Conservation (phyloP, 1,284 basidiomycete species). For the Ustilago trichophora region DNA sequence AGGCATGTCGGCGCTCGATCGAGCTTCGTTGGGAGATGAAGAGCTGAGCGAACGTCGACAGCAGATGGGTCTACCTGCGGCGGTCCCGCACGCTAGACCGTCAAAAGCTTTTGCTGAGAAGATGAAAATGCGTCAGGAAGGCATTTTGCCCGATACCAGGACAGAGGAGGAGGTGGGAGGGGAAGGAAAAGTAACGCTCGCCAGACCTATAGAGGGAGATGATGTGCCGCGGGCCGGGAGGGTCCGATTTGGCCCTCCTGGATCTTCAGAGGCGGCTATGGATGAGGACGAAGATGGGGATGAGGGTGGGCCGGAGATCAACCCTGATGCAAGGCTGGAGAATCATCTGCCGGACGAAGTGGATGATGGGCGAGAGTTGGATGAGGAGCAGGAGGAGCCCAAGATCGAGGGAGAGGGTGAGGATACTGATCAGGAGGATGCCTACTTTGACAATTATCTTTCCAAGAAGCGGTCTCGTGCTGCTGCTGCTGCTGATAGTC, state of each 20-base stretch:
- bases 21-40: slow-evolving; percentile 51
- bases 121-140: slow-evolving; percentile 36
- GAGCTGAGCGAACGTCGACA: slow-evolving; percentile 28
- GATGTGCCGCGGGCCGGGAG: slow-evolving; percentile 43
- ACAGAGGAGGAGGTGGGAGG: slow-evolving; percentile 3
- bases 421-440: slow-evolving; percentile 71
- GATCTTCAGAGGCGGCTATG: background rate
- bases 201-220: slow-evolving; percentile 28
- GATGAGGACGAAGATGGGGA: slow-evolving; percentile 21
- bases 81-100: slow-evolving; percentile 61
- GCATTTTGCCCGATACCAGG: background rate
- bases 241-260: slow-evolving; percentile 37
- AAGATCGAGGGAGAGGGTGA: slow-evolving; percentile 46
- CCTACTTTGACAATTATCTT: slow-evolving; percentile 37
- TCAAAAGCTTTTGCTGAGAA: slow-evolving; percentile 62
- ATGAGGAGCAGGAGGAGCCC: slow-evolving; percentile 41
- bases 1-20: slow-evolving; percentile 59
- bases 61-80: slow-evolving; percentile 52
- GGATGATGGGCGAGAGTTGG: slow-evolving; percentile 75
- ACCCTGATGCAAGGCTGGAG: slow-evolving; percentile 74
- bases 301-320: slow-evolving; percentile 17
- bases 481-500: slow-evolving; percentile 18
- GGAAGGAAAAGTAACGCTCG: slow-evolving; percentile 14
- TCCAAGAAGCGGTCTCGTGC: slow-evolving; percentile 17
- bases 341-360: slow-evolving; percentile 14